Evolutionary conservation across 228 moss, liverwort and hornwort genomes (phyloP).

Genomic region (Sphagnum fallax): DNA sequence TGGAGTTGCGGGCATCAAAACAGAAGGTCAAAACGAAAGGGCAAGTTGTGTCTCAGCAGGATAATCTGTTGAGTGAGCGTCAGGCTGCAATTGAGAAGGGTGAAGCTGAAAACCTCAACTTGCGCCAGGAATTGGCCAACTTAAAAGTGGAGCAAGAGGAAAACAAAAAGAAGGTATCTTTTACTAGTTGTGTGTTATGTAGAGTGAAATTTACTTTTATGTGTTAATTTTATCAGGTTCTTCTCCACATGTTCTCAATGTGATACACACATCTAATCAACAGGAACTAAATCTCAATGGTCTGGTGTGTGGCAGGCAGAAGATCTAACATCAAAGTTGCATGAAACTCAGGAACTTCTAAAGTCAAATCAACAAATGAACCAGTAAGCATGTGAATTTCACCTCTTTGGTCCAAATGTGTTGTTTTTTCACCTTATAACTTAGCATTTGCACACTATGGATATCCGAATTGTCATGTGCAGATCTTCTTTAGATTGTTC

Average conservation of each 20-base stretch:
- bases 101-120: conserved; percentile 47
- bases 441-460: background rate
- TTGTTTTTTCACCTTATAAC: background rate
- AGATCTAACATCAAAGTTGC: conserved; percentile 68
- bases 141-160: conserved; percentile 62
- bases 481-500: background rate
- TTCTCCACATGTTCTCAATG: background rate
- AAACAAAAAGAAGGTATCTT: conserved; percentile 64
- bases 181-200: background rate
- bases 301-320: conserved; percentile 36
- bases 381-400: conserved; percentile 47
- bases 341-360: conserved; percentile 76
- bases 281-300: background rate
- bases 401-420: background rate
- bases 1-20: conserved; percentile 82
- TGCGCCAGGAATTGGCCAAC: conserved; percentile 71
- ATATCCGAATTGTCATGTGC: background rate
- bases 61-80: conserved; percentile 75
- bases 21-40: conserved; percentile 94
- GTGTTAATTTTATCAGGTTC: too few species aligned
- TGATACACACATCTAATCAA: background rate
- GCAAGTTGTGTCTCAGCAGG: conserved; percentile 82
- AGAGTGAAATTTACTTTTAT: too few species aligned
- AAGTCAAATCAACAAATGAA: conserved; percentile 99
- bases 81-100: conserved; percentile 82